These are phyloP conservation scores for Cladosporium sp. DNA, from an alignment of 2,329 filamentous ascomycete genomes.

Conservation along the genomic window DNA sequence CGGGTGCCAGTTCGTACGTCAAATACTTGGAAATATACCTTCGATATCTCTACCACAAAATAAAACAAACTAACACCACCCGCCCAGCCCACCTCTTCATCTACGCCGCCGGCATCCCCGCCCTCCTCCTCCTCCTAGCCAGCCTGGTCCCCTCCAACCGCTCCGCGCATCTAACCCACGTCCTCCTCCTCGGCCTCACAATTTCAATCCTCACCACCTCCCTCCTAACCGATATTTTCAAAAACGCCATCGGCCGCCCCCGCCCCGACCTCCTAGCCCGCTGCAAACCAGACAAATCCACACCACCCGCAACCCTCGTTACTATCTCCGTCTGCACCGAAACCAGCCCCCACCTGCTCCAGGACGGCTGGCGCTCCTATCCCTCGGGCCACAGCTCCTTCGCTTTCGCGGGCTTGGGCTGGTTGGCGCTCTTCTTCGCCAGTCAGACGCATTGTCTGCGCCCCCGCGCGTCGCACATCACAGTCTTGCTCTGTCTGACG, in stretches of 20 bases:
- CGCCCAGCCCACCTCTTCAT: constrained; percentile 64
- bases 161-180: constrained; percentile 73
- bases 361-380: constrained; percentile 81
- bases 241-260: constrained; percentile 79
- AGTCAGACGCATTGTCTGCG: constrained; percentile 59
- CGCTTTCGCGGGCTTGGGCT: constrained; percentile 73
- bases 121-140: constrained; percentile 62
- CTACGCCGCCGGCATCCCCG: constrained; percentile 70
- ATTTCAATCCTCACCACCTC: constrained; percentile 67
- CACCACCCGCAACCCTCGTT: constrained; percentile 51
- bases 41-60: neutral
- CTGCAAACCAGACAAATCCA: constrained; percentile 64
- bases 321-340: constrained; percentile 69
- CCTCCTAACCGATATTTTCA: constrained; percentile 84
- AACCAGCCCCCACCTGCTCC: constrained; percentile 60
- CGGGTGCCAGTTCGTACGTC: constrained; percentile 70
- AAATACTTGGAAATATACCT: no score
- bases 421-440: constrained; percentile 52
- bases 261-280: constrained; percentile 84
- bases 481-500: constrained; percentile 50
- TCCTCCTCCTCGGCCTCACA: constrained; percentile 75
- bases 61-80: neutral
- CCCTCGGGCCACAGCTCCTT: constrained; percentile 77
- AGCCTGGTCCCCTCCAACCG: constrained; percentile 55
- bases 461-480: constrained; percentile 53